Base-by-base conservation (phyloP, 2,329 filamentous ascomycete species). In the Aureobasidium subglaciale region DNA sequence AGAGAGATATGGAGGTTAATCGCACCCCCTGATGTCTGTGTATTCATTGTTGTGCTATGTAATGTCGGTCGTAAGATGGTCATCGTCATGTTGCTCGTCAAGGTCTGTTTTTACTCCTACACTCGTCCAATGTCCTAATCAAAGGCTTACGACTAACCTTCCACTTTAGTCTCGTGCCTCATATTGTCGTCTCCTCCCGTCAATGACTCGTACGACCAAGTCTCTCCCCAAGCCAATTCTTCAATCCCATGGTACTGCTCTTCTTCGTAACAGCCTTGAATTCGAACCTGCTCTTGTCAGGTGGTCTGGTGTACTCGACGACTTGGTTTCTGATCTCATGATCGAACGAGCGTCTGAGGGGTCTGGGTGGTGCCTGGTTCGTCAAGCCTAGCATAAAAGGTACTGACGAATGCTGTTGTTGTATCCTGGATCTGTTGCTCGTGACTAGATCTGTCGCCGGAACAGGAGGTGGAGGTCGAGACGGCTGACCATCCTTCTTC, bases 231-330 rank as follows among this genome's bases (percentile, higher is more conserved):
- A 64, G 58, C 34, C 63, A 60, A 53, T 61, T 62, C 56, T 61
- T 63, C 32, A 64, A 24, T 8, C 60, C 62, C 15, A 59, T 62
- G 16, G 65, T 60, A 56, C 66, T 65, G 35, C 63, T 60, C 38
- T 64, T 59, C 25, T 41, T 52, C 5, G 13, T 24, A 11, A 67
- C 64, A 16, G 65, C 65, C 43, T 65, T 65, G 59, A 68, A 67
- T 54, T 68, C 66, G 54, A 68, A 68, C 10, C 67, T 61, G 40
- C 63, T 67, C 13, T 63, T 59, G 40, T 68, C 67, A 8, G 48
- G 38, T 15, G 35, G 9, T 9, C 29, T 35, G 11, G 32, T 32
- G 9, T 32, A 8, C 8, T 40, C 48, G 10, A 40, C 25, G 2
- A 25, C 11, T 13, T 41, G 35, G 10, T 24, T 35, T 24, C 25